Evolutionary conservation across 2,329 filamentous ascomycete species (phyloP), one percentile per base, ranked within the genome.

Genomic region (Botrytis porri): DNA sequence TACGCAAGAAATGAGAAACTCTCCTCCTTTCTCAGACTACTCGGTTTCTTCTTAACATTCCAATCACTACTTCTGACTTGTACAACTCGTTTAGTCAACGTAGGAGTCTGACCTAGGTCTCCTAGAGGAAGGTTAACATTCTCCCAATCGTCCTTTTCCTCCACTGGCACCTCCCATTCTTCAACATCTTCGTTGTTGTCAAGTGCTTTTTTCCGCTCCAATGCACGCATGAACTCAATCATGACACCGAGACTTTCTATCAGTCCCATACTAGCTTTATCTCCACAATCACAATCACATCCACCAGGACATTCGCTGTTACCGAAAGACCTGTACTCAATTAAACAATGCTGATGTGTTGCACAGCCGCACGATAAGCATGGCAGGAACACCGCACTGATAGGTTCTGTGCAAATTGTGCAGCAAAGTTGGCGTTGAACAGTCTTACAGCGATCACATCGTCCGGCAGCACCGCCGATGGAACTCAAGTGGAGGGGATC

Each of bases 341-440:
- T 63, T 4, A 81, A 72, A 64, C 89, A 92, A 14, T 82, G 80
- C 63, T 89, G 86, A 79, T 92, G 89, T 69, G 84, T 86, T 12
- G 86, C 86, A 76, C 89, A 92, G 20, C 89, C 89, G 75, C 89
- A 92, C 18, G 85, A 85, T 4, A 92, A 83, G 75, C 89, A 92
- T 0, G 89, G 85, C 5, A 87, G 82, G 77, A 89, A 92, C 20
- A 90, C 83, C 0, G 87, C 87, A 75, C 86, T 86, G 48, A 91
- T 83, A 2, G 88, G 88, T 75, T 90, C 88, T 66, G 86, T 82
- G 76, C 89, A 92, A 79, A 89, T 89, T 14, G 90, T 88, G 77
- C 89, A 92, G 29, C 83, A 82, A 0, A 91, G 84, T 77, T 90
- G 88, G 18, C 82, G 84, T 78, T 91, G 89, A 4, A 83, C 82